Percentiles rank a stretch among this genome's conserved stretches.
Evolutionary conservation across 805 yeast species (phyloP).

Genomic region (Zygoascus ofunaensis): DNA sequence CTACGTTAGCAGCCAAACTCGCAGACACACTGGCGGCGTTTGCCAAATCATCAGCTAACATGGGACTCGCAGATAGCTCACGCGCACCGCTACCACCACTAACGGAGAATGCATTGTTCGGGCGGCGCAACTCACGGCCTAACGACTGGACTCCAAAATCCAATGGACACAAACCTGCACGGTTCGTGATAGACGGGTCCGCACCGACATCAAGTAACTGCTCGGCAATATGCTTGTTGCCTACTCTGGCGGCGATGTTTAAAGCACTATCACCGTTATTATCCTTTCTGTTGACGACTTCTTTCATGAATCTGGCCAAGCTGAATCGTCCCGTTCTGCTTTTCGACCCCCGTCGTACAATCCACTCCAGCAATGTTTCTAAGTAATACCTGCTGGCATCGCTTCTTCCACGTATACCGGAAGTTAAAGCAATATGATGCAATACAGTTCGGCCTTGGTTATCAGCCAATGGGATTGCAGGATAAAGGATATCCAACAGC

Average conservation of each 20-base stretch:
- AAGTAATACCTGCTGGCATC: conserved; percentile 67
- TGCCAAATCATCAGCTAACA: neutral
- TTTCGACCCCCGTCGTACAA: conserved; percentile 45
- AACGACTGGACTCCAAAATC: conserved; percentile 63
- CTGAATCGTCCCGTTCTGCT: conserved; percentile 40
- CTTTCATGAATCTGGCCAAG: conserved; percentile 50
- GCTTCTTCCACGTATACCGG: conserved; percentile 66
- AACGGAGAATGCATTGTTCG: neutral
- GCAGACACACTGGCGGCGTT: neutral
- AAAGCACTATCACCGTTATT: conserved; percentile 90
- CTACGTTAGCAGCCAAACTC: neutral
- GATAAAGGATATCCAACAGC: conserved; percentile 64
- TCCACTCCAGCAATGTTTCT: conserved; percentile 68
- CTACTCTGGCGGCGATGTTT: conserved; percentile 85
- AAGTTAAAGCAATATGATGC: conserved; percentile 77
- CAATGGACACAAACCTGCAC: conserved; percentile 74
- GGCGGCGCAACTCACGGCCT: neutral
- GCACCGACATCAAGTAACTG: conserved; percentile 84
- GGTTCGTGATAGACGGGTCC: conserved; percentile 65
- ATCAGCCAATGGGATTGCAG: conserved; percentile 58
- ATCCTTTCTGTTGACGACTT: conserved; percentile 82
- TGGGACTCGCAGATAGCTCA: neutral
- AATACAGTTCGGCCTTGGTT: conserved; percentile 67
- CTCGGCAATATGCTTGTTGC: conserved; percentile 70
- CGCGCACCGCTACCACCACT: neutral